Percentiles rank a stretch among this genome's conserved stretches.
Conservation (phyloP, 2,329 filamentous ascomycete species). For the Fusarium hostae region DNA sequence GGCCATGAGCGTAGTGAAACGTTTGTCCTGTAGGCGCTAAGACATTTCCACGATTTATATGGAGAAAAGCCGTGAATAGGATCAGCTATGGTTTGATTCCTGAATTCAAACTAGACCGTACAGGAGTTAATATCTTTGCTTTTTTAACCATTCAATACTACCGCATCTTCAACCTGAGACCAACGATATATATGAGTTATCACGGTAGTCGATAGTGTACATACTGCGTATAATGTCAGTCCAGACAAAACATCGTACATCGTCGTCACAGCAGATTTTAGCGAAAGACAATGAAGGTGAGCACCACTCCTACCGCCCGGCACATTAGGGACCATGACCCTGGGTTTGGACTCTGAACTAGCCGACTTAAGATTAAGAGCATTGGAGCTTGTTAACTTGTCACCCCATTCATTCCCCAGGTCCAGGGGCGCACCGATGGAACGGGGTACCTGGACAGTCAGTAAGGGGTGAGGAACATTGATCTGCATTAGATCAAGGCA, state of each 20-base stretch:
- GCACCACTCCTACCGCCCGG: slow-evolving; percentile 3
- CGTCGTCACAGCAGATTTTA: slow-evolving; percentile 19
- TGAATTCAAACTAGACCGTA: not conserved
- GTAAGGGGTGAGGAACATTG: slow-evolving; percentile 20
- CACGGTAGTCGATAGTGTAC: slow-evolving; percentile 20
- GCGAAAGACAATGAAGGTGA: slow-evolving; percentile 21
- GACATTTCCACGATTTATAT: slow-evolving; percentile 1
- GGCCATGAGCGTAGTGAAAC: slow-evolving; percentile 32
- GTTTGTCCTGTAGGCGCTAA: slow-evolving; percentile 11
- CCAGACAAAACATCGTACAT: not conserved
- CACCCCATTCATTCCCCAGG: slow-evolving; percentile 37
- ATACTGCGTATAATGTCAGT: not conserved
- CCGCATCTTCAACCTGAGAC: slow-evolving; percentile 9
- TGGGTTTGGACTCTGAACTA: slow-evolving; percentile 20
- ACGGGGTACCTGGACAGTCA: slow-evolving; percentile 5
- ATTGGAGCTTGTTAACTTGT: slow-evolving; percentile 32
- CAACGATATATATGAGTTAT: slow-evolving; percentile 22
- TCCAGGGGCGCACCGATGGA: slow-evolving; percentile 22
- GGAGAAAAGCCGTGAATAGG: slow-evolving; percentile 1
- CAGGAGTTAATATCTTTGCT: not conserved
- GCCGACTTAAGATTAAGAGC: slow-evolving; percentile 29
- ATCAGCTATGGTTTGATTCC: not conserved
- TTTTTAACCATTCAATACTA: slow-evolving; percentile 16
- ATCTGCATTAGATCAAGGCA: slow-evolving; percentile 14
- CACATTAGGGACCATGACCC: slow-evolving; percentile 25